Evolutionary conservation across 768 basidiomycete species (phyloP).

Genomic region (Calvatia gigantea): DNA sequence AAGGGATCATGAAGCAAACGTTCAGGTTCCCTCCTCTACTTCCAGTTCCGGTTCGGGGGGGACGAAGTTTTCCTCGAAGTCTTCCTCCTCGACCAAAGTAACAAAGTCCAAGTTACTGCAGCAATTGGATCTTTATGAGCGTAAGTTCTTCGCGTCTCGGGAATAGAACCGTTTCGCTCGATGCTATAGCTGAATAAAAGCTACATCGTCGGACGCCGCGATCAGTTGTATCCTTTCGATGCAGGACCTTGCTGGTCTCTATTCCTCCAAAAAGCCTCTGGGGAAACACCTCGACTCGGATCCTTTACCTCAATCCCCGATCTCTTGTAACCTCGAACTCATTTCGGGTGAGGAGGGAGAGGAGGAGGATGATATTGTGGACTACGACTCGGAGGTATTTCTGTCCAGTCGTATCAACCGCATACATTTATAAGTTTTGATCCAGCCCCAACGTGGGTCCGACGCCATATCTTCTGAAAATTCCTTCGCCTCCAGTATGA

Average conservation of each 20-base stretch:
- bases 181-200: background rate
- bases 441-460: background rate
- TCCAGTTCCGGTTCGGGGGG: background rate
- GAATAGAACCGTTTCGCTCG: background rate
- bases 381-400: background rate
- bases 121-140: slow-evolving; percentile 39
- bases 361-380: too few relatives aligned
- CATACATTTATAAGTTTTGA: background rate
- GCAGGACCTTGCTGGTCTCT: slow-evolving; percentile 42
- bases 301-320: background rate
- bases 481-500: background rate
- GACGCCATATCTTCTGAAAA: background rate
- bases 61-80: slow-evolving; percentile 16
- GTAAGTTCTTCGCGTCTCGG: slow-evolving; percentile 27
- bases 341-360: background rate
- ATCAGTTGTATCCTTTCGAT: slow-evolving; percentile 39
- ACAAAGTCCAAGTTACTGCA: slow-evolving; percentile 35
- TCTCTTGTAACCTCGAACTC: background rate
- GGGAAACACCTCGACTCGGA: background rate
- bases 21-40: background rate
- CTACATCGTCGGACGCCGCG: slow-evolving; percentile 1
- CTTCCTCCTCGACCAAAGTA: slow-evolving; percentile 16
- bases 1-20: background rate
- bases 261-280: too few relatives aligned
- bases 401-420: background rate